A percentile compares a stretch with the other conserved stretches of the same genome.
Conservation (phyloP, 1,284 basidiomycete genomes). For the Leccinum pachyderme region DNA sequence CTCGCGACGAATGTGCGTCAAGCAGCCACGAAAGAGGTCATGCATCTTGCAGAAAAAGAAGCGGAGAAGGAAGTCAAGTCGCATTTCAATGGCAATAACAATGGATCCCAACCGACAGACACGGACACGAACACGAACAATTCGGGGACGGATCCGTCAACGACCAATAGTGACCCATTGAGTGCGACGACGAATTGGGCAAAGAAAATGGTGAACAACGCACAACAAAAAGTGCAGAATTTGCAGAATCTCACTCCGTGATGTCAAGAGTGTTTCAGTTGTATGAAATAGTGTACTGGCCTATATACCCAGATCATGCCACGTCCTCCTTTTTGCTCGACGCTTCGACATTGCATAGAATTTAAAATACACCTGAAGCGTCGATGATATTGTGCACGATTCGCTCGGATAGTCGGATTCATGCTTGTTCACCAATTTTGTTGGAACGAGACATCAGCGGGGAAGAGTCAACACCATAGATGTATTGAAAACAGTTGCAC, state of each 20-base stretch:
- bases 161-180: conserved; percentile 1
- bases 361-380: no score
- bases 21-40: conserved; percentile 7
- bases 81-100: neutral
- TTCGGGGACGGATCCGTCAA: neutral
- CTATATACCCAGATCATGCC: neutral
- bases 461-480: neutral
- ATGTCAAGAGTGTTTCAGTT: neutral
- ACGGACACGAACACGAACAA: neutral
- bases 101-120: conserved; percentile 5
- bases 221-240: conserved; percentile 18
- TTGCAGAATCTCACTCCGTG: conserved; percentile 9
- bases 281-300: neutral
- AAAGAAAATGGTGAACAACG: conserved; percentile 11
- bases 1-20: conserved; percentile 5
- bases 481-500: neutral
- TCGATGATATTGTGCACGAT: no score
- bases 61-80: conserved; percentile 10
- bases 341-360: no score
- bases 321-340: no score
- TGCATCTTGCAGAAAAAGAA: conserved; percentile 13
- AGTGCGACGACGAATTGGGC: conserved; percentile 17
- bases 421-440: neutral
- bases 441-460: neutral
- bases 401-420: no score